A percentile compares a stretch with the other conserved stretches of the same genome.
Evolutionary conservation across 2,329 filamentous ascomycete genomes (phyloP).

Genomic region (Ophiostoma pallidulum): DNA sequence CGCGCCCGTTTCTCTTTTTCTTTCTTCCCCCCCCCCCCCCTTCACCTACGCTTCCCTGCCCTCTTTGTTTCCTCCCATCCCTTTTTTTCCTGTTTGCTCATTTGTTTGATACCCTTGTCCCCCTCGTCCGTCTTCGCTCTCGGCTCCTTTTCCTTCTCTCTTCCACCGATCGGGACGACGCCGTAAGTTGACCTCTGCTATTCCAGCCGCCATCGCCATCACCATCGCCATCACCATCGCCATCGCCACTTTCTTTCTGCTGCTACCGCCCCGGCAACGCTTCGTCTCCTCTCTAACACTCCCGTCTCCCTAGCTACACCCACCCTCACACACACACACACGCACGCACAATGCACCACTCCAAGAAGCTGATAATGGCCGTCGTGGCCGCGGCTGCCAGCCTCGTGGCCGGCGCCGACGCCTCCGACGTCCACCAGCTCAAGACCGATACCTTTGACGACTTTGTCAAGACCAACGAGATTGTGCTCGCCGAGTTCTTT

Average conservation of each 20-base stretch:
- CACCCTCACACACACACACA: no score
- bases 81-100: neutral
- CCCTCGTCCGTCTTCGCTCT: no score
- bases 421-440: slow-evolving; percentile 75
- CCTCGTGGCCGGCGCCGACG: slow-evolving; percentile 28
- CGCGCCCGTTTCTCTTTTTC: neutral
- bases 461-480: slow-evolving; percentile 75
- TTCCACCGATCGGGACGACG: no score
- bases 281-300: no score
- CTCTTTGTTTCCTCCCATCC: neutral
- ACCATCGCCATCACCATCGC: no score
- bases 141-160: neutral
- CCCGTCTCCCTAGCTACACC: no score
- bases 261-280: no score
- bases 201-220: no score
- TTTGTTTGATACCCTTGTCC: neutral
- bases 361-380: slow-evolving; percentile 28
- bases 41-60: slow-evolving; percentile 1
- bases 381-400: slow-evolving; percentile 45
- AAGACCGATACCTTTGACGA: slow-evolving; percentile 79
- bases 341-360: slow-evolving; percentile 33
- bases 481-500: slow-evolving; percentile 78
- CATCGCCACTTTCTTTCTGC: no score
- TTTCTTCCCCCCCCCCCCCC: neutral
- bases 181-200: no score